Conservation (phyloP, 495 filamentous ascomycete genomes). For the Lichina pygmaea region DNA sequence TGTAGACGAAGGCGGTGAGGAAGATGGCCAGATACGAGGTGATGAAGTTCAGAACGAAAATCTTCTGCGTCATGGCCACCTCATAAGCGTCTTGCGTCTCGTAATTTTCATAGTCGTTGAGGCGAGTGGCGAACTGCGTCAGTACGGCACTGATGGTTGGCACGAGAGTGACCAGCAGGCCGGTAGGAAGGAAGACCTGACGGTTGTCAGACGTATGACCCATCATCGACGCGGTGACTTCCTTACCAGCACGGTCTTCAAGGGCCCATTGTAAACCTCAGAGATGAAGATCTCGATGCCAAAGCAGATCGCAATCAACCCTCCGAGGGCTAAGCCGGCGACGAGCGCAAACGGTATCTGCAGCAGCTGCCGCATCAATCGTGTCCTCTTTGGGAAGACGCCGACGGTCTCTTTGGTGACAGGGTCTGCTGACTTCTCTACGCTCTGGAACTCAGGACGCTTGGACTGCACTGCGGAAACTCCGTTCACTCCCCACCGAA, state of each 20-base stretch:
- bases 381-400: constrained; percentile 51
- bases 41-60: constrained; percentile 92
- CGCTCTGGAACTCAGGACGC: constrained; percentile 51
- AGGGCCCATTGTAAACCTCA: constrained; percentile 76
- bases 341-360: constrained; percentile 72
- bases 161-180: constrained; percentile 53
- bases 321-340: constrained; percentile 40
- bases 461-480: constrained; percentile 60
- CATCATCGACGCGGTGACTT: background rate
- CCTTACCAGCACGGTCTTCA: constrained; percentile 59
- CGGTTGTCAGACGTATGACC: constrained; percentile 1
- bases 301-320: constrained; percentile 68
- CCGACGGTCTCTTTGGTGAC: constrained; percentile 61
- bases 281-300: constrained; percentile 89
- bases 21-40: constrained; percentile 84
- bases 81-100: constrained; percentile 61
- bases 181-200: constrained; percentile 69
- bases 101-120: constrained; percentile 82
- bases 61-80: constrained; percentile 58
- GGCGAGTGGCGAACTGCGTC: constrained; percentile 43
- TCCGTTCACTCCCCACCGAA: constrained; percentile 77
- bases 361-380: constrained; percentile 52
- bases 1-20: constrained; percentile 87
- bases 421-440: constrained; percentile 48
- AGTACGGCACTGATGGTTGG: constrained; percentile 57